A percentile compares a stretch with the other conserved stretches of the same genome.
Conservation (phyloP, 495 filamentous ascomycete species). For the Trichodelitschia bisporula region DNA sequence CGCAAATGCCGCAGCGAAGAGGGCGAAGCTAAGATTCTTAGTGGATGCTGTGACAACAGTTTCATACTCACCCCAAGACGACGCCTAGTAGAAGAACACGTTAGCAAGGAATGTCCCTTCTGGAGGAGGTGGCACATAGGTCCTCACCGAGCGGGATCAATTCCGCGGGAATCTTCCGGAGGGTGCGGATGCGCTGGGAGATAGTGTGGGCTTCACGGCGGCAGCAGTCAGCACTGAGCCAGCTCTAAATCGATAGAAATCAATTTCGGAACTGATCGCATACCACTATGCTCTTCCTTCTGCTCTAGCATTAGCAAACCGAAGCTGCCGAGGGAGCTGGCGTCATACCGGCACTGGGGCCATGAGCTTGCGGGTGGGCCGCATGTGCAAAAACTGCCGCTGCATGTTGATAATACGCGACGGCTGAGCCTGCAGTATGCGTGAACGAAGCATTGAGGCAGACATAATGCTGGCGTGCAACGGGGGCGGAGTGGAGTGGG, state of each 20-base stretch:
- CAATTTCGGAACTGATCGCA: constrained; percentile 8
- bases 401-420: no score
- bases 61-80: constrained; percentile 44
- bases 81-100: constrained; percentile 29
- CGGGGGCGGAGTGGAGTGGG: no score
- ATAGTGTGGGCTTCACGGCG: constrained; percentile 66
- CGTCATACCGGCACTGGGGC: constrained; percentile 56
- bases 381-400: no score
- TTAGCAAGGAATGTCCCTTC: constrained; percentile 3
- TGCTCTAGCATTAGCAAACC: constrained; percentile 8
- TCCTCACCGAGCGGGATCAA: constrained; percentile 70
- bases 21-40: constrained; percentile 32
- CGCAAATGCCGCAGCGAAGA: constrained; percentile 57
- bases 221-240: background rate
- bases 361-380: constrained; percentile 38
- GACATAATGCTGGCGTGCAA: no score
- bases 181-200: constrained; percentile 71
- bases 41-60: no score
- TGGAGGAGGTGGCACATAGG: background rate
- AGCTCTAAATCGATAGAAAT: constrained; percentile 1
- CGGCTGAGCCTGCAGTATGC: no score
- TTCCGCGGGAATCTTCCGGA: constrained; percentile 80
- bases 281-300: constrained; percentile 22
- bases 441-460: no score
- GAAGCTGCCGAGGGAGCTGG: constrained; percentile 1